Evolutionary conservation across 176 grass and related monocot genomes (phyloP), one percentile per base, ranked within the genome.

Genomic region (Juncus effusus): DNA sequence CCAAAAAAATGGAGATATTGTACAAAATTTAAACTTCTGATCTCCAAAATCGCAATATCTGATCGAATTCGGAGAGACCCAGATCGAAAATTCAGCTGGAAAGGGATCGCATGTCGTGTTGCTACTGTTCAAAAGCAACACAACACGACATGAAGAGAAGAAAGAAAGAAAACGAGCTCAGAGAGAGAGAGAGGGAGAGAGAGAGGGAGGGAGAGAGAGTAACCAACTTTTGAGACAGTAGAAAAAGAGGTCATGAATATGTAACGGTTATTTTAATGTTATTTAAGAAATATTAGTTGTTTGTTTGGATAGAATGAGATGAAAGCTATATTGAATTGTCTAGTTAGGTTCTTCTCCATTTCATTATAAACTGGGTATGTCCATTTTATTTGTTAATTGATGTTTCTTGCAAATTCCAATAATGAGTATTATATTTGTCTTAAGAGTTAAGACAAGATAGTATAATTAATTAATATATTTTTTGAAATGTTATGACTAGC

Each of bases 171-270:
- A 47, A 9, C 9, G 44, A 6, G 44, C 19, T 47, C 13, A 36
- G 10, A 72, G 69, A 59, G 54, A 3, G 13, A 4, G n/a, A 10
- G 12, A 28, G 7, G 40, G 40, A 47, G 63, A 49, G 44, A n/a
- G 44, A 56, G 36, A 69, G 50, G 40, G 67, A 57, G 12, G 15
- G 37, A 57, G 36, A 16, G 36, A 54, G 36, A 40, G 11, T 58
- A 57, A 58, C 52, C 36, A 54, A 35, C 67, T 58, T 70, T 70
- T 41, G 67, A 70, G 67, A 70, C 38, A 16, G 67, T 56, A 37
- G 50, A 40, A 70, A 70, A 70, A 13, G 52, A 16, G 14, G 16
- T 16, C 40, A 58, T 57, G 52, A 69, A 36, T 54, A 38, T 68
- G 65, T 19, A 68, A 54, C 65, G 65, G 65, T 68, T 52, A 51